phyloP scores from a whole-genome alignment of 2,329 filamentous ascomycete species.

The Fusarium longipes region DNA sequence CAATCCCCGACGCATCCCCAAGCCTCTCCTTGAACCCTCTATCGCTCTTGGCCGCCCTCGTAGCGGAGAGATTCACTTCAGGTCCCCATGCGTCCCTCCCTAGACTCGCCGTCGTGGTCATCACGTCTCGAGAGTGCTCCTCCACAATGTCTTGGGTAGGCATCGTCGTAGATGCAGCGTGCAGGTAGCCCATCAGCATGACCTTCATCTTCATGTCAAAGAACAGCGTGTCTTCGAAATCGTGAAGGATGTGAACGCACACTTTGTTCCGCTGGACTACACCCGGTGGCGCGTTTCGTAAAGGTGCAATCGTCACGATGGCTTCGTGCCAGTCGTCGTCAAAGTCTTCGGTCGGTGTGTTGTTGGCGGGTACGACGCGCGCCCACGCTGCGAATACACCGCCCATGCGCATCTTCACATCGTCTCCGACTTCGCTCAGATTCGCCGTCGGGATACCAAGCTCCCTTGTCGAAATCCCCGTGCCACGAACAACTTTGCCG shows the following conservation, averaged over 20 bases:
- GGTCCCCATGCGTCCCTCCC: constrained; percentile 60
- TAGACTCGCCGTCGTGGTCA: constrained; percentile 59
- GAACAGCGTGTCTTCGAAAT: constrained; percentile 59
- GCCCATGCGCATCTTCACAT: constrained; percentile 63
- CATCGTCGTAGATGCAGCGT: constrained; percentile 44
- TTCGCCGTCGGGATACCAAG: constrained; percentile 66
- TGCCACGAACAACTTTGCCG: constrained; percentile 60
- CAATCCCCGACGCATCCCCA: constrained; percentile 59
- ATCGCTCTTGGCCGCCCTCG: constrained; percentile 54
- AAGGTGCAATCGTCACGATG: constrained; percentile 67
- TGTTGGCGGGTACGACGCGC: constrained; percentile 53
- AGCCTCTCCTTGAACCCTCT: constrained; percentile 59
- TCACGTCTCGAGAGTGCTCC: constrained; percentile 55
- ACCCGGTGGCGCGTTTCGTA: constrained; percentile 57
- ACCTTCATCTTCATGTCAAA: constrained; percentile 61
- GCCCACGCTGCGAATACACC: constrained; percentile 77
- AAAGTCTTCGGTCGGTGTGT: constrained; percentile 44
- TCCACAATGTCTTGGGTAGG: constrained; percentile 44
- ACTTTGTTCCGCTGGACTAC: constrained; percentile 64
- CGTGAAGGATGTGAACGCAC: constrained; percentile 64
- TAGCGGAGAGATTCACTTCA: constrained; percentile 52
- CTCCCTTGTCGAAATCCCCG: constrained; percentile 53
- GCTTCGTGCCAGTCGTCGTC: constrained; percentile 67
- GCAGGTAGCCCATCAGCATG: constrained; percentile 70
- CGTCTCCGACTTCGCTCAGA: constrained; percentile 62